These are phyloP conservation scores for Scedosporium apiospermum DNA, from an alignment of 2,329 filamentous ascomycete species.

Conservation along the genomic window DNA sequence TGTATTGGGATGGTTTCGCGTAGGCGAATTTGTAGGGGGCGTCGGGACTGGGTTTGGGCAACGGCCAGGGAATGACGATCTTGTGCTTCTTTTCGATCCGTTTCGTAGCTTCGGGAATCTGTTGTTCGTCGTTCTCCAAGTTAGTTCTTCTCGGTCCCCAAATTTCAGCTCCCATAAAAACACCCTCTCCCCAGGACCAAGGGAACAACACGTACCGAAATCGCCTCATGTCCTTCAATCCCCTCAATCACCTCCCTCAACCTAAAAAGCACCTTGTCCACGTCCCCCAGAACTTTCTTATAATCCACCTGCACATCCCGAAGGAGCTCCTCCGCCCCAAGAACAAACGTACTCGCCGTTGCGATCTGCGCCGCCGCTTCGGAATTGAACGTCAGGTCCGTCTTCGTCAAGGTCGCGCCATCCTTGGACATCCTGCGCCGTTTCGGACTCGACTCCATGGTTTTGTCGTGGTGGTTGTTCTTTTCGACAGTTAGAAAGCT, in stretches of 20 bases:
- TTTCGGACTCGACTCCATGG: slow-evolving; percentile 38
- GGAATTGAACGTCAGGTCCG: slow-evolving; percentile 31
- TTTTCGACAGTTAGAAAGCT: background rate
- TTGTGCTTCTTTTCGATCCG: slow-evolving; percentile 58
- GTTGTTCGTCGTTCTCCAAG: background rate
- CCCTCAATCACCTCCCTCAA: slow-evolving; percentile 44
- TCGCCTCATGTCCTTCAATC: slow-evolving; percentile 36
- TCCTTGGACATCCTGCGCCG: slow-evolving; percentile 35
- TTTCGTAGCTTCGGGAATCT: slow-evolving; percentile 61
- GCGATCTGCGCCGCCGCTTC: slow-evolving; percentile 29
- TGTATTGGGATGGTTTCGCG: slow-evolving; percentile 65
- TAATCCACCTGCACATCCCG: slow-evolving; percentile 46
- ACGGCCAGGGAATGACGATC: slow-evolving; percentile 72
- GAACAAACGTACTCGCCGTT: slow-evolving; percentile 44
- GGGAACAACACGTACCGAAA: slow-evolving; percentile 33
- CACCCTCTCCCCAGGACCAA: background rate
- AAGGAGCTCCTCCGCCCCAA: slow-evolving; percentile 51
- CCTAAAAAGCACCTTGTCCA: slow-evolving; percentile 38
- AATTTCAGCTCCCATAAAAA: background rate
- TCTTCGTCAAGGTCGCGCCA: slow-evolving; percentile 5
- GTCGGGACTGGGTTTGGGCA: slow-evolving; percentile 66
- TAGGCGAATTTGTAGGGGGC: slow-evolving; percentile 77
- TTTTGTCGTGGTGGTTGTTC: slow-evolving; percentile 1
- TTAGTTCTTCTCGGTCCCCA: background rate
- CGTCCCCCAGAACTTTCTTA: slow-evolving; percentile 33